These are phyloP conservation scores for Calycina herbarum DNA, from an alignment of 2,329 filamentous ascomycete species.

Conservation along the genomic window DNA sequence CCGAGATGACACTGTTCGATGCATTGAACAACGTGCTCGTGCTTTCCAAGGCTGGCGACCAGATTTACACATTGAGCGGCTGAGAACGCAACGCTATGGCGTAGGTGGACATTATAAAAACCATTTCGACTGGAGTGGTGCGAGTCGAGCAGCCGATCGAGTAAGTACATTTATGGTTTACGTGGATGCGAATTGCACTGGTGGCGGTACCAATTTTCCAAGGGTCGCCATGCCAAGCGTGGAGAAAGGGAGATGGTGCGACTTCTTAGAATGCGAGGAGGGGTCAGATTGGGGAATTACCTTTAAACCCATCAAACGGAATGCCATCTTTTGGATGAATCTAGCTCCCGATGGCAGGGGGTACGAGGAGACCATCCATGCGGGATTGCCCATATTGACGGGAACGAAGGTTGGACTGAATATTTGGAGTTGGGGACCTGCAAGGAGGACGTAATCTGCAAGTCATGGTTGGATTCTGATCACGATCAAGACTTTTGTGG, in stretches of 20 bases:
- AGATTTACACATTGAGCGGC: conserved; percentile 57
- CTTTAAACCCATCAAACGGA: conserved; percentile 57
- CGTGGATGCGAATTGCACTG: conserved; percentile 50
- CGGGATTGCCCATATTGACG: conserved; percentile 54
- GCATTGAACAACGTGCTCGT: conserved; percentile 58
- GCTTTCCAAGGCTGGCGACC: conserved; percentile 60
- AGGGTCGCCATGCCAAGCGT: conserved; percentile 44
- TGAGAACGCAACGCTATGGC: conserved; percentile 62
- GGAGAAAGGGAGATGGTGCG: conserved; percentile 51
- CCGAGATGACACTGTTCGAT: conserved; percentile 51
- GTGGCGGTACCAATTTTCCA: conserved; percentile 63
- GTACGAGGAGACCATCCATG: conserved; percentile 61
- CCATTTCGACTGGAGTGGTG: conserved; percentile 59
- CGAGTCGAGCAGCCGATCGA: conserved; percentile 42
- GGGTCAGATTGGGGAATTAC: conserved; percentile 46
- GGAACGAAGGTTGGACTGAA: conserved; percentile 62
- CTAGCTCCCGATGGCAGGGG: conserved; percentile 54
- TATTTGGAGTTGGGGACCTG: conserved; percentile 59
- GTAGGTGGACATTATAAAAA: conserved; percentile 59
- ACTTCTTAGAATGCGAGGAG: conserved; percentile 53
- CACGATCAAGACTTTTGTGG: neutral
- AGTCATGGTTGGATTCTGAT: neutral
- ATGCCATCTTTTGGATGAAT: conserved; percentile 65
- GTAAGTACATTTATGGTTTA: conserved; percentile 64
- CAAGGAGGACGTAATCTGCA: conserved; percentile 20